These are phyloP conservation scores for Podospora didyma DNA, from an alignment of 495 filamentous ascomycete species.

Conservation along the genomic window DNA sequence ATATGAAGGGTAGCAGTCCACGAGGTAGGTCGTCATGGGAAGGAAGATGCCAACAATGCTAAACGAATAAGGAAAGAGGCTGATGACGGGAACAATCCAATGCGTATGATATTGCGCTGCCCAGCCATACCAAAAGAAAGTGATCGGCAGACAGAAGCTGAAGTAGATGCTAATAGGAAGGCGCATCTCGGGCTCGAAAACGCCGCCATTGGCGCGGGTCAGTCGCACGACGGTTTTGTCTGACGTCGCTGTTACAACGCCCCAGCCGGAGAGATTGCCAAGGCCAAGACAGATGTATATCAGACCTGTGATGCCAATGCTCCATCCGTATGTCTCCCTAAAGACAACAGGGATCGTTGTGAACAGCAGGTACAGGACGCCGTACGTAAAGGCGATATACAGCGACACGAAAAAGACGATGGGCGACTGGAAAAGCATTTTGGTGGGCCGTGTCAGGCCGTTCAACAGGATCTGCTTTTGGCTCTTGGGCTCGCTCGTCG, in stretches of 20 bases:
- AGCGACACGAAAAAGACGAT: conserved; percentile 66
- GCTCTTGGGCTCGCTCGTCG: conserved; percentile 7
- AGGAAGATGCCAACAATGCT: conserved; percentile 51
- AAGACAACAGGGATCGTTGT: conserved; percentile 65
- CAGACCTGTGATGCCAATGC: conserved; percentile 32
- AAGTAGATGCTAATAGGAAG: conserved; percentile 37
- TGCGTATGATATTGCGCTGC: conserved; percentile 26
- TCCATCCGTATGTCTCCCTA: conserved; percentile 46
- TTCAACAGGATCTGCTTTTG: conserved; percentile 27
- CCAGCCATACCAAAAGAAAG: conserved; percentile 50
- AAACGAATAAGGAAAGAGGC: conserved; percentile 44
- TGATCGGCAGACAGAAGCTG: conserved; percentile 34
- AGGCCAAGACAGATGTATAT: conserved; percentile 44
- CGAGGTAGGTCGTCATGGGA: conserved; percentile 54
- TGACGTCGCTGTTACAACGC: conserved; percentile 31
- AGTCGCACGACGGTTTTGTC: conserved; percentile 39
- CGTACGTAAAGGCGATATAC: conserved; percentile 74
- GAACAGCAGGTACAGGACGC: conserved; percentile 74
- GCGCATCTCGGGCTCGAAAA: conserved; percentile 56
- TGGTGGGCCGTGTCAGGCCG: conserved; percentile 50
- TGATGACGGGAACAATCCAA: conserved; percentile 52
- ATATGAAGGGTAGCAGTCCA: conserved; percentile 55
- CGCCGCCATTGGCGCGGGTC: conserved; percentile 44
- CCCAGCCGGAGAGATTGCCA: conserved; percentile 36
- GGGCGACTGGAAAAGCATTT: conserved; percentile 56